These are phyloP conservation scores for Mortierella sp. DNA, from an alignment of 371 early-diverging fungal species.

Conservation along the genomic window DNA sequence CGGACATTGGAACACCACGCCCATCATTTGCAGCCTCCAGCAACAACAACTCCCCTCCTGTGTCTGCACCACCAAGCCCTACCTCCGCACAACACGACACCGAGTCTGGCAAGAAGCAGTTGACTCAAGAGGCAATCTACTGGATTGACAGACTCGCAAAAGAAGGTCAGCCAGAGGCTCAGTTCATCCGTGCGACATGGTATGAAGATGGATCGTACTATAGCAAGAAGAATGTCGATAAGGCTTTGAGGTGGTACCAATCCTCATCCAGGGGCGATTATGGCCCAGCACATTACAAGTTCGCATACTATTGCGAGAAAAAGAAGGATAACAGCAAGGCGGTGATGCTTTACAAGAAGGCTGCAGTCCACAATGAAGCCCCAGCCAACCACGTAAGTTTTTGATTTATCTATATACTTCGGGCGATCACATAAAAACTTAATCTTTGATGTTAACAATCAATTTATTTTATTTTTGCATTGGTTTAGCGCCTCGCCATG, in stretches of 20 bases:
- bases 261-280: conserved; percentile 60
- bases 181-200: conserved; percentile 78
- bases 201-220: conserved; percentile 74
- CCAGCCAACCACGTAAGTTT: conserved; percentile 76
- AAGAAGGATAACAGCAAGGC: conserved; percentile 75
- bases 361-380: conserved; percentile 78
- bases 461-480: background rate
- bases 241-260: conserved; percentile 61
- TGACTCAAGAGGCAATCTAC: conserved; percentile 71
- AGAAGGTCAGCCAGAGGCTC: conserved; percentile 76
- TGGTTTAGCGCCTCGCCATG: conserved; percentile 63
- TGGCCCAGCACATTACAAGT: conserved; percentile 58
- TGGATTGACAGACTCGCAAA: conserved; percentile 80
- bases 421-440: too few species aligned
- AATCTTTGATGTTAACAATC: background rate
- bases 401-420: background rate
- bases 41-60: conserved; percentile 9
- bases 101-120: conserved; percentile 34
- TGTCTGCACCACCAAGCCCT: conserved; percentile 19
- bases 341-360: conserved; percentile 79
- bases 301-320: conserved; percentile 67
- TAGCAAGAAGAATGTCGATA: conserved; percentile 62
- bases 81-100: conserved; percentile 13
- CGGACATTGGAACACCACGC: conserved; percentile 1
- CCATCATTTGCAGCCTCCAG: conserved; percentile 4